These are phyloP conservation scores for Calonectria montana DNA, from an alignment of 2,329 filamentous ascomycete genomes.

Conservation along the genomic window DNA sequence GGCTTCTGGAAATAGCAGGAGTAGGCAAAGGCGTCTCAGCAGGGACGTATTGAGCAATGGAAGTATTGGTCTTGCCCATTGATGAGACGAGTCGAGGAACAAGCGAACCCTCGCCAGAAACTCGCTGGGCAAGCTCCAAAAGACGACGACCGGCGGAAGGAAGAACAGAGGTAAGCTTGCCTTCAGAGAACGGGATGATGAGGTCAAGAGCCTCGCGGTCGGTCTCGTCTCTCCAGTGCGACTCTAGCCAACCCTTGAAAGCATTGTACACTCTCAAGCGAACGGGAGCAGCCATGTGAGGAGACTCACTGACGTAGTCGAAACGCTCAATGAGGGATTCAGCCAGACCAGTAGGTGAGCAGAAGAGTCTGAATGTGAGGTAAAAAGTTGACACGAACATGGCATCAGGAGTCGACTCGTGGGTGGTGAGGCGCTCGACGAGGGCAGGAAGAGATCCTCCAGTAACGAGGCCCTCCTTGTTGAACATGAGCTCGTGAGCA, in stretches of 20 bases:
- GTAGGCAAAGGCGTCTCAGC: conserved; percentile 78
- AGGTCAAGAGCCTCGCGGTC: conserved; percentile 81
- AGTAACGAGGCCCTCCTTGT: conserved; percentile 94
- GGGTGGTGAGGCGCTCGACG: conserved; percentile 93
- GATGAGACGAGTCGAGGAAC: conserved; percentile 87
- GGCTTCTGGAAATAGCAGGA: conserved; percentile 79
- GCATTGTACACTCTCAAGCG: conserved; percentile 93
- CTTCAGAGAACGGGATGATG: conserved; percentile 84
- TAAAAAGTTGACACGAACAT: conserved; percentile 96
- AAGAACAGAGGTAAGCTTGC: conserved; percentile 74
- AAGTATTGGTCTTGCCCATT: conserved; percentile 87
- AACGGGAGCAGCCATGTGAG: conserved; percentile 80
- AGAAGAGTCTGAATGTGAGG: conserved; percentile 94
- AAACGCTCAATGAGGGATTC: conserved; percentile 90
- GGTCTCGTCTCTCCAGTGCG: conserved; percentile 88
- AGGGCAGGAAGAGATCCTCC: conserved; percentile 91
- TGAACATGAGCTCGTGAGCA: conserved; percentile 90
- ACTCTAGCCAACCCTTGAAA: conserved; percentile 97
- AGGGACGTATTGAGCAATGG: conserved; percentile 76
- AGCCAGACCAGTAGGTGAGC: conserved; percentile 81
- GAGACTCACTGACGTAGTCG: conserved; percentile 86
- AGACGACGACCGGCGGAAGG: conserved; percentile 85
- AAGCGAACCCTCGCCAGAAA: conserved; percentile 78
- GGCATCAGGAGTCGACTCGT: conserved; percentile 91
- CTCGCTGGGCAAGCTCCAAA: conserved; percentile 81